A percentile compares a stretch with the other conserved stretches of the same genome.
phyloP scores from a whole-genome alignment of 2,329 filamentous ascomycete genomes.

The Calonectria crousiana region DNA sequence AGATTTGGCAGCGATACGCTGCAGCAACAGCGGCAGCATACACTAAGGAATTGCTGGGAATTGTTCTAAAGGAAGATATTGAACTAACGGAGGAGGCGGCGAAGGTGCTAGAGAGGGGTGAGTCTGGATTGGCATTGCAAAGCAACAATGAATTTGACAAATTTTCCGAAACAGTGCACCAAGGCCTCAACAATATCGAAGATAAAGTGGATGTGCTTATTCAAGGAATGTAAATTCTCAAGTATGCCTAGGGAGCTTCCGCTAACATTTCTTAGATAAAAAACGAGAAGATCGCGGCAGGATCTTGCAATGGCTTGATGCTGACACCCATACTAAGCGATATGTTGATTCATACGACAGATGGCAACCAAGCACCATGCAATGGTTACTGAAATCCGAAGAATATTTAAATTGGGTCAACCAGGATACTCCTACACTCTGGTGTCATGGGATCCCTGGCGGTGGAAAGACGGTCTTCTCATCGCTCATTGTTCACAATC shows the following conservation, averaged over 20 bases:
- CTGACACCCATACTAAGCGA: background rate
- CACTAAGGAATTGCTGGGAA: background rate
- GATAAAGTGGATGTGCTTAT: background rate
- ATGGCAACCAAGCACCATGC: background rate
- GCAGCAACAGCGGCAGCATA: background rate
- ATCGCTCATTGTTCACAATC: background rate
- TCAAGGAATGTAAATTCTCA: background rate
- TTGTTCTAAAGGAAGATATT: background rate
- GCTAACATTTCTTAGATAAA: background rate
- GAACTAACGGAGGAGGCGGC: background rate
- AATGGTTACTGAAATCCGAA: background rate
- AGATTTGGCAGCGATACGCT: background rate
- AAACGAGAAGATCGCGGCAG: background rate
- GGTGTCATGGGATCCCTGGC: background rate
- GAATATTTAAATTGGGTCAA: background rate
- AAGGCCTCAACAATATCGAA: background rate
- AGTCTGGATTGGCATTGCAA: background rate
- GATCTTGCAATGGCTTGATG: background rate
- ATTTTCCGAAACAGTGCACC: background rate
- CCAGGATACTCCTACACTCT: background rate
- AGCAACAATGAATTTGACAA: background rate
- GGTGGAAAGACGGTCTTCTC: background rate
- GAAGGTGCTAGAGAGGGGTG: background rate
- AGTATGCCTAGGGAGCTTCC: accelerated
- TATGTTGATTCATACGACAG: background rate